Evolutionary conservation across 106 monocot genomes (phyloP), one percentile per base, ranked within the genome.

Genomic region (Dioscorea dumetorum): DNA sequence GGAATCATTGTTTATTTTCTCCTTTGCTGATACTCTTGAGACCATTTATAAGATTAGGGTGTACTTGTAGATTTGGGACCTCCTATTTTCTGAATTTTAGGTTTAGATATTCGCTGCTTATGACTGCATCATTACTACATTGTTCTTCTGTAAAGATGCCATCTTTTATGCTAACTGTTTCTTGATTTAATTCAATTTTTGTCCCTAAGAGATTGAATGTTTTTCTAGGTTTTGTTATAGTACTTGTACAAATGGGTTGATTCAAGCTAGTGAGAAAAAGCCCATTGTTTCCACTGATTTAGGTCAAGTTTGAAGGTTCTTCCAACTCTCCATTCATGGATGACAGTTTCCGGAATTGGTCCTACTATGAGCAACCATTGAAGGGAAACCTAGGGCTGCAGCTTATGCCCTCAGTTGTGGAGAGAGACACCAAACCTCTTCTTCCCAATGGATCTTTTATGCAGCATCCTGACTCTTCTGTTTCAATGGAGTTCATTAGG

Each of bases 321-420:
- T 10, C 21, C 56, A 22, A 14, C 8, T 50, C 18, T 24, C 21
- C 18, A 1, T 63, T 48, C 16, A 93, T 93, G 93, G 93, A 89
- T 41, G 86, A 86, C 57, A 81, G 79, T 41, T 75, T 54, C 12
- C 76, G 81, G 65, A 63, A 77, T 61, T 89, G 93, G 86, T 77
- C 78, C 17, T 89, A 79, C 77, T 94, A 80, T 54, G 79, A 80
- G 2, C 77, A 64, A 32, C 77, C 79, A 12, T n/a, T 72, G 33
- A 87, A 76, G 66, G 19, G 54, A 4, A 86, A 67, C 65, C 68
- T 90, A 21, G 87, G 84, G 53, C 73, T 94, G 63, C 89, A 84
- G 73, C 78, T 94, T 23, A 94, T 94, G 89, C 76, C 93, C 15
- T 69, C 73, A 8, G 68, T 80, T 18, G 61, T 67, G 0, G 17